Evolutionary conservation across 1,284 basidiomycete species (phyloP).

Genomic region (Ceratobasidium sp.): DNA sequence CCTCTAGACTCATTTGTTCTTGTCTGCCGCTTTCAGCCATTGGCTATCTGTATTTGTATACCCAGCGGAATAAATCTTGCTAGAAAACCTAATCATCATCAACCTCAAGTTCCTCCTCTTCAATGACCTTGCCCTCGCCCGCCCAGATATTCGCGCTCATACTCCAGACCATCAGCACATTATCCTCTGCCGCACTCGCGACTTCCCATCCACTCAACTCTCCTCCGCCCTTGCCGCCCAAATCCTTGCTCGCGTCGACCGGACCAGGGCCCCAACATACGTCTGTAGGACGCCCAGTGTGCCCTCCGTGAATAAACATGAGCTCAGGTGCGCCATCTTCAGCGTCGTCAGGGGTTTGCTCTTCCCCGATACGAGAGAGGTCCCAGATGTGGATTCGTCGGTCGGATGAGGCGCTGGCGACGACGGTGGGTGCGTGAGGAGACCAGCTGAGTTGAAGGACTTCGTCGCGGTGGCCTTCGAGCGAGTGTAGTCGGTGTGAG

Average conservation of each 20-base stretch:
- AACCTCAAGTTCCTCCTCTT: slow-evolving; percentile 69
- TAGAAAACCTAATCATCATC: slow-evolving; percentile 25
- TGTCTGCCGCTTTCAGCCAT: slow-evolving; percentile 2
- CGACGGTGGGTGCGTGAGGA: slow-evolving; percentile 87
- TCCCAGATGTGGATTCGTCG: slow-evolving; percentile 97
- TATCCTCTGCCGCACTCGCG: slow-evolving; percentile 82
- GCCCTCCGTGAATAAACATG: slow-evolving; percentile 90
- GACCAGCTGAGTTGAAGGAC: slow-evolving; percentile 96
- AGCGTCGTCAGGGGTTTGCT: slow-evolving; percentile 97
- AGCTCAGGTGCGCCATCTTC: slow-evolving; percentile 97
- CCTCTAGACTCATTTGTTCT: slow-evolving; percentile 33
- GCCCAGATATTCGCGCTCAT: slow-evolving; percentile 88
- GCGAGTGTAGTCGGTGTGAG: slow-evolving; percentile 83
- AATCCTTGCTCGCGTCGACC: slow-evolving; percentile 53
- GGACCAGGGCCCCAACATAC: slow-evolving; percentile 84
- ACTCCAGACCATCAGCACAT: slow-evolving; percentile 87
- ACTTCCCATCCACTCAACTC: slow-evolving; percentile 67
- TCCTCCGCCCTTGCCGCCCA: slow-evolving; percentile 26
- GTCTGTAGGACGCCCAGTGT: slow-evolving; percentile 80
- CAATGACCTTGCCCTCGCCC: slow-evolving; percentile 77
- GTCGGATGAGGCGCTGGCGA: slow-evolving; percentile 92
- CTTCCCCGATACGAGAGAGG: slow-evolving; percentile 87
- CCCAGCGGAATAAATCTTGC: slow-evolving; percentile 12
- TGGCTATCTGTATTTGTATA: slow-evolving; percentile 21
- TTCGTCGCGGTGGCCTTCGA: slow-evolving; percentile 94